Conservation (phyloP, 1,284 basidiomycete genomes). For the Coniferiporia weirii region DNA sequence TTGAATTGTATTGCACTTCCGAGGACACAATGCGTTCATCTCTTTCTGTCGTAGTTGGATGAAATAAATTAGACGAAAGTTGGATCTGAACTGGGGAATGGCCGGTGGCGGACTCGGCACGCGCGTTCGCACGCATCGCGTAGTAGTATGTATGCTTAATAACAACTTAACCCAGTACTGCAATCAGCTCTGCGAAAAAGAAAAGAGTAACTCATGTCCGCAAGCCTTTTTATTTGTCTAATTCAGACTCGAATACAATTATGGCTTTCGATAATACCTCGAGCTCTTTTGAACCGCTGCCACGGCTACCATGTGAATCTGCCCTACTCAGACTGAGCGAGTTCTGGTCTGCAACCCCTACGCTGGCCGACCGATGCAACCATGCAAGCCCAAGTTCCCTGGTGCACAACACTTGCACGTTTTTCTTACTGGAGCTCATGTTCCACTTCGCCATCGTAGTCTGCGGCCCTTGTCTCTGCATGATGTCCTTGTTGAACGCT, state of each 20-base stretch:
- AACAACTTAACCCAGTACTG: too few species aligned
- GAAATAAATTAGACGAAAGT: too few species aligned
- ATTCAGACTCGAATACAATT: constrained; percentile 13
- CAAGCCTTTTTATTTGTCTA: constrained; percentile 8
- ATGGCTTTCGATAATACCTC: constrained; percentile 10
- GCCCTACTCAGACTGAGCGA: neutral
- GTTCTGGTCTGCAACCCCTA: neutral
- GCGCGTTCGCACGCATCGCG: too few species aligned
- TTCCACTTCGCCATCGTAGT: constrained; percentile 4
- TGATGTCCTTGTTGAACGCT: constrained; percentile 13
- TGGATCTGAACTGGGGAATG: too few species aligned
- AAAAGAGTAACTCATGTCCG: neutral
- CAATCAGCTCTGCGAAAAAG: too few species aligned
- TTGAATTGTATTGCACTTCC: too few species aligned
- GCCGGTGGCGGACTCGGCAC: too few species aligned
- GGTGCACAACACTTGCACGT: constrained; percentile 9
- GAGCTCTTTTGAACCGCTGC: constrained; percentile 5
- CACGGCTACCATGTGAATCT: neutral
- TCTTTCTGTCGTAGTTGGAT: too few species aligned
- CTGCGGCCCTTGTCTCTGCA: constrained; percentile 9
- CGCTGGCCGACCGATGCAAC: neutral
- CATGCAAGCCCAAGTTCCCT: constrained; percentile 7
- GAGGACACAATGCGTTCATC: too few species aligned
- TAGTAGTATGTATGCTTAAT: too few species aligned
- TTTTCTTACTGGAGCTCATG: neutral